A percentile compares a stretch with the other conserved stretches of the same genome.
These are phyloP conservation scores for Ceratocystis cubensis DNA, from an alignment of 2,329 filamentous ascomycete genomes.

Conservation along the genomic window DNA sequence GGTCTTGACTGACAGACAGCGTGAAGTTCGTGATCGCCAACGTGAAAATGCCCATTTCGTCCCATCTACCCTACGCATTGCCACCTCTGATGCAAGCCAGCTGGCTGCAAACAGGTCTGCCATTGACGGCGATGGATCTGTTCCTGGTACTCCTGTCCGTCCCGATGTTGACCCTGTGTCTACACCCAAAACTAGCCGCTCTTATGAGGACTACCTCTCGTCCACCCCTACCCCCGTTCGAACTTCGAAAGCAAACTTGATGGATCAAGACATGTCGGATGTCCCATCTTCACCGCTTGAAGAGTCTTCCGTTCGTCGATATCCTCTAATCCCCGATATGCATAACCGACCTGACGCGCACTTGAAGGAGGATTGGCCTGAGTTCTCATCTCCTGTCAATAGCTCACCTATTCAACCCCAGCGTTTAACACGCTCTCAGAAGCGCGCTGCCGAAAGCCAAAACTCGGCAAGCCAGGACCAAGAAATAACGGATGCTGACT, in stretches of 20 bases:
- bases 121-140: neutral
- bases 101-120: neutral
- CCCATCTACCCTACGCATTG: conserved; percentile 6
- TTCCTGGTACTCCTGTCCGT: conserved; percentile 24
- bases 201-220: conserved; percentile 41
- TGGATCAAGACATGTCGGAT: conserved; percentile 38
- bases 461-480: conserved; percentile 7
- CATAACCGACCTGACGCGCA: conserved; percentile 31
- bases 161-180: conserved; percentile 20
- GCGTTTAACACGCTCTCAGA: conserved; percentile 17
- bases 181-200: conserved; percentile 36
- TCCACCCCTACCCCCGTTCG: conserved; percentile 50
- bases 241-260: conserved; percentile 8
- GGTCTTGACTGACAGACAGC: conserved; percentile 64
- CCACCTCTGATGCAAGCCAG: neutral
- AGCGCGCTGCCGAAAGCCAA: conserved; percentile 1
- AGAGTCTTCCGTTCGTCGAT: conserved; percentile 31
- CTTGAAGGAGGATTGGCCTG: conserved; percentile 36
- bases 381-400: conserved; percentile 40
- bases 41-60: conserved; percentile 39
- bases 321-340: conserved; percentile 41
- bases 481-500: conserved; percentile 9
- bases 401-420: conserved; percentile 34
- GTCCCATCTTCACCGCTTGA: conserved; percentile 46
- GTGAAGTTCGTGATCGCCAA: conserved; percentile 63